These are phyloP conservation scores for Circinella umbellata DNA, from an alignment of 371 early-diverging fungal species.

Conservation along the genomic window DNA sequence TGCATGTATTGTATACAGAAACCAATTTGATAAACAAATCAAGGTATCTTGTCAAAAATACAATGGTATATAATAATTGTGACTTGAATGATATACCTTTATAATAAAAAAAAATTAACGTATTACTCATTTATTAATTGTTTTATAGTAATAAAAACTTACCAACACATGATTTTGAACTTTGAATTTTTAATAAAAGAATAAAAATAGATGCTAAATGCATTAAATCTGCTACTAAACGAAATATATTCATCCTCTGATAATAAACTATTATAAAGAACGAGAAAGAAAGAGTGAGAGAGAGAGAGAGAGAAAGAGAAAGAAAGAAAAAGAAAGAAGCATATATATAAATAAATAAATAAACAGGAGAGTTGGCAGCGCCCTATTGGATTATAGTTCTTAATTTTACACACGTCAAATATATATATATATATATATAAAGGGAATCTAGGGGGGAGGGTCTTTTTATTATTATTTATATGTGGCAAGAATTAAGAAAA, in stretches of 20 bases:
- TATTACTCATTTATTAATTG: too few species aligned
- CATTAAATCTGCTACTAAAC: conserved; percentile 91
- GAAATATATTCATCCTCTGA: conserved; percentile 89
- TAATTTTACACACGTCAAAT: neutral
- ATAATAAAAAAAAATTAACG: too few species aligned
- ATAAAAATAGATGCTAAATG: conserved; percentile 95
- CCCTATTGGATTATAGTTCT: conserved; percentile 7
- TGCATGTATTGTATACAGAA: conserved; percentile 92
- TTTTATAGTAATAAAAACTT: too few species aligned
- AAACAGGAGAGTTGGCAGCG: conserved; percentile 10
- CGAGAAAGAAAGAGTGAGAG: neutral
- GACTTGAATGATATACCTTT: conserved; percentile 98
- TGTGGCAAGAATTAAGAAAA: neutral
- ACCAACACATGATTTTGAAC: conserved; percentile 90
- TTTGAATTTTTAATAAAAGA: conserved; percentile 86
- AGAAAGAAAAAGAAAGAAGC: neutral
- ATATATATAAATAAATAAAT: neutral
- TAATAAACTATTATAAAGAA: neutral
- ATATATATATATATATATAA: too few species aligned
- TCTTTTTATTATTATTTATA: neutral
- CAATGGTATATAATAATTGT: conserved; percentile 93
- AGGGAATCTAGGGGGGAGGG: conserved; percentile 10
- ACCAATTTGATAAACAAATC: conserved; percentile 83
- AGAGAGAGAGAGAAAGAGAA: neutral
- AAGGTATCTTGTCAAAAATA: conserved; percentile 96